Base-by-base conservation (phyloP, 345 rosid species). In the Brassica rapa region DNA sequence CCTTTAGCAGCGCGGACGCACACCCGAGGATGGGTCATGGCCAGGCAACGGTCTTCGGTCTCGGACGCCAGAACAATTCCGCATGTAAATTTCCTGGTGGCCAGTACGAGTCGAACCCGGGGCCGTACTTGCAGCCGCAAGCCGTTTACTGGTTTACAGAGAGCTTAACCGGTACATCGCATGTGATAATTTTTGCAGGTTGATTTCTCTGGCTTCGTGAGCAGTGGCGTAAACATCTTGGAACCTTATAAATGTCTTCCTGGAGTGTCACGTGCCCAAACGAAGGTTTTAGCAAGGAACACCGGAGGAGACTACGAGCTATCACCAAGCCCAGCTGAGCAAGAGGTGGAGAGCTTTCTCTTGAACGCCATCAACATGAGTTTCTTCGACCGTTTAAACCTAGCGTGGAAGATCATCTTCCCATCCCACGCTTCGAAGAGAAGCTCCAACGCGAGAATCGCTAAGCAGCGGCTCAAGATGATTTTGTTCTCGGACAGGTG, bases 401-500 rank as follows among this genome's bases (percentile, higher is more conserved):
- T 92, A 55, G 98, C 98, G 10, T 92, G 98, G 98, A 94, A 87
- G 86, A 86, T 95, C 76, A 68, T 95, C 29, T 95, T 95, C 85
- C 99, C 98, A 29, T 88, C 98, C 2, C 90, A 81, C 30, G 77
- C 89, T 4, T 70, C 89, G 1, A 89, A 87, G 68, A 89, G 85
- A 82, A 90, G 89, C 90, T 91, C 99, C 53, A 95, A 95, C 73
- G 99, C 98, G 29, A 93, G 89, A 82, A 85, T 89, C 72, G 99
- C 99, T 4, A 95, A 95, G 87, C 98, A 95, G 81, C 89, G 96
- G 4, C 84, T 95, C 78, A 90, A 90, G 90, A 95, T 95, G 99
- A 95, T 95, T 76, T 93, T 95, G 46, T 93, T 95, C 91, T 95
- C 99, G 3, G 98, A 95, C 81, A 84, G 99, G 62, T 95, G 97